These are phyloP conservation scores for Ogataea ganodermae DNA, from an alignment of 805 yeast species.

Conservation along the genomic window DNA sequence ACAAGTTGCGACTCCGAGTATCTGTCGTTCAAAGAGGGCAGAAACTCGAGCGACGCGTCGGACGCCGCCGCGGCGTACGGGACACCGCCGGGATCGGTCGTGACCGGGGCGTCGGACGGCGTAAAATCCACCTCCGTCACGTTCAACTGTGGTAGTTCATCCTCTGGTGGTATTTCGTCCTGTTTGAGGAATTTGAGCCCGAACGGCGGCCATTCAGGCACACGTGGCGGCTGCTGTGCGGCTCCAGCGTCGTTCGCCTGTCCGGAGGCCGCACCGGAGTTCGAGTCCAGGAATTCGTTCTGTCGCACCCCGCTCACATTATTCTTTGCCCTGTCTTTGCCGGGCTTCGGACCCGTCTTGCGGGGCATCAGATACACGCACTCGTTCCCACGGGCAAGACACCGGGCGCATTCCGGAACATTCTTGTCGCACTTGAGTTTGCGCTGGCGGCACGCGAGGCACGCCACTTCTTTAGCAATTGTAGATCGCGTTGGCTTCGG, in stretches of 20 bases:
- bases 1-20: conserved; percentile 13
- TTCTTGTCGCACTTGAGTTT: conserved; percentile 35
- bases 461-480: conserved; percentile 33
- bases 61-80: not conserved
- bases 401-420: conserved; percentile 30
- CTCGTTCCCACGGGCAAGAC: conserved; percentile 18
- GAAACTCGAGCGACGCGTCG: too few species aligned
- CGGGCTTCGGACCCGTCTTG: conserved; percentile 37
- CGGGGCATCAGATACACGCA: conserved; percentile 32
- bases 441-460: conserved; percentile 34
- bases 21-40: not conserved
- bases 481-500: too few species aligned
- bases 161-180: not conserved
- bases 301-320: not conserved
- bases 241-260: not conserved
- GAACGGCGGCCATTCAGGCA: conserved; percentile 3
- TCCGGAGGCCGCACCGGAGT: too few species aligned
- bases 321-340: not conserved
- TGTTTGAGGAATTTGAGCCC: not conserved
- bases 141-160: not conserved
- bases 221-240: not conserved
- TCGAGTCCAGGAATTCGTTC: not conserved
- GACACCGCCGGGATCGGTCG: too few species aligned
- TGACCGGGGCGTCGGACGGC: not conserved
- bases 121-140: not conserved